A percentile compares a stretch with the other conserved stretches of the same genome.
phyloP scores from a whole-genome alignment of 140 eudicot species.

The Senecio squalidus region DNA sequence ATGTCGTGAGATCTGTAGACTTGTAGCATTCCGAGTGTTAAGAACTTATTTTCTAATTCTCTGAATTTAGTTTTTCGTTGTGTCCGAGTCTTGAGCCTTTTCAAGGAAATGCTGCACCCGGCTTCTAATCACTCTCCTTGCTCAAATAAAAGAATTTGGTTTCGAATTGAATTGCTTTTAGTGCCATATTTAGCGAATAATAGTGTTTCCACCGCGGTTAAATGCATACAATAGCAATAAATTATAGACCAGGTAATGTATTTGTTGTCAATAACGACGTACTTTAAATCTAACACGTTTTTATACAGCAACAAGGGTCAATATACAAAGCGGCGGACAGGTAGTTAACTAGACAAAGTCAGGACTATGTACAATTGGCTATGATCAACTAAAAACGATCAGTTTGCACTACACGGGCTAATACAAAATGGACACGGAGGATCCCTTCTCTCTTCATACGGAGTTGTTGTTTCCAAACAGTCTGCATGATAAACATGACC shows the following conservation, averaged over 20 bases:
- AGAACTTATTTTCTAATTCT: not conserved
- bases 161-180: too few species aligned
- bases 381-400: not conserved
- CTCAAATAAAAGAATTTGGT: not conserved
- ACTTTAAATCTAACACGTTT: not conserved
- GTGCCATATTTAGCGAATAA: too few species aligned
- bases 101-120: not conserved
- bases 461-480: constrained; percentile 60
- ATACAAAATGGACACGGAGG: constrained; percentile 72
- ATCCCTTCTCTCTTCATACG: constrained; percentile 46
- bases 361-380: constrained; percentile 8
- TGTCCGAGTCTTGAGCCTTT: not conserved
- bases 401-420: constrained; percentile 4
- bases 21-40: constrained; percentile 1
- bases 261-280: not conserved
- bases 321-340: not conserved
- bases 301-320: not conserved
- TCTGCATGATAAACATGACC: constrained; percentile 81
- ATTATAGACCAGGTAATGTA: too few species aligned
- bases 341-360: not conserved
- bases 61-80: not conserved
- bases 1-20: not conserved
- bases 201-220: too few species aligned
- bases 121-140: not conserved
- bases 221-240: too few species aligned